Evolutionary conservation across 331 rosid genomes (phyloP), one percentile per base, ranked within the genome.

Genomic region (Malus hybrid): DNA sequence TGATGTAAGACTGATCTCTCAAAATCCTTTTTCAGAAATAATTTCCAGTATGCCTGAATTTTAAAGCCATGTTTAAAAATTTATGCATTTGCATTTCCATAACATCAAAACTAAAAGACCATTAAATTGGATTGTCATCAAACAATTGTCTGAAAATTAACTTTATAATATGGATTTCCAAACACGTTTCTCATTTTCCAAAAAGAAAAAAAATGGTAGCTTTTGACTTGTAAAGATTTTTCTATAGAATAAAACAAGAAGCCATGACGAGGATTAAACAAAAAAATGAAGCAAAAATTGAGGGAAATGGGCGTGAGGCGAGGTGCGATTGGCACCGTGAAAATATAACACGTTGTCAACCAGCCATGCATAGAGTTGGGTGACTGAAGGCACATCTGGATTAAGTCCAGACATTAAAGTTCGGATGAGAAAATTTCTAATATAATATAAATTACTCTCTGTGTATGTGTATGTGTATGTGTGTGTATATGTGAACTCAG

Each of bases 41-140:
- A 60, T 60, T 24, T 60, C 33, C 6, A 5, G 65, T 10, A 11
- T 24, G 2, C 7, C 19, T 22, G 26, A 1, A 60, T 24, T 24
- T 68, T 74, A 61, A 75, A 57, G 48, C 65, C 77, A 22, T 33
- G 22, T 78, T 48, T 52, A 36, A 68, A 12, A 53, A 39, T 52
- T 30, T 46, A 70, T 48, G 44, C 18, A 20, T 28, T 46, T 56
- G 7, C 39, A 26, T 72, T 4, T 44, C 3, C 1, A 7, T 16
- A 8, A 2, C 39, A 33, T 73, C 22, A 66, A 55, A 66, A 55
- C 10, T 19, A 22, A 5, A 34, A 33, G 13, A 13, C 18, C 6
- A 74, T 68, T 42, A 12, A 56, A 46, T 26, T 0, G 29, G 30
- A 10, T n/a, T 14, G 12, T 74, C 19, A 19, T 68, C 71, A 48